These are phyloP conservation scores for Leccinellum luteum DNA, from an alignment of 768 basidiomycete species.

Conservation along the genomic window DNA sequence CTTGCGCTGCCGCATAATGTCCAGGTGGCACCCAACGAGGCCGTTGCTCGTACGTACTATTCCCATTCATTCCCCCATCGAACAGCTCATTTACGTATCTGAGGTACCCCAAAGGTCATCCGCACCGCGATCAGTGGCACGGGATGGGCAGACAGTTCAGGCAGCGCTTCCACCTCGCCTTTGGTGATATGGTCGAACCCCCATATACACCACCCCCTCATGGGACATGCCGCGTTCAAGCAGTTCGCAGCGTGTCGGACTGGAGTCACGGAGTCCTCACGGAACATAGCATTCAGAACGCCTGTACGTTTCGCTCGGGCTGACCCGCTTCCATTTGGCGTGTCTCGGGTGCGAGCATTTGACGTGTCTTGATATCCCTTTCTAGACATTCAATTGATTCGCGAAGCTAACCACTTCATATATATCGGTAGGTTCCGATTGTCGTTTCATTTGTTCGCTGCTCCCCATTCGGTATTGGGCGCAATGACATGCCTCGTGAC, in stretches of 20 bases:
- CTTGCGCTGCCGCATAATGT: constrained; percentile 80
- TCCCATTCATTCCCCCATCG: neutral
- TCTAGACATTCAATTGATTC: constrained; percentile 74
- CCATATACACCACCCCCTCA: constrained; percentile 43
- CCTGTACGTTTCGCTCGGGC: constrained; percentile 54
- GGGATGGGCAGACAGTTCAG: constrained; percentile 56
- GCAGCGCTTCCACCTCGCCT: constrained; percentile 59
- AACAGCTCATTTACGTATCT: neutral
- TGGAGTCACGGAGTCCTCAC: constrained; percentile 93
- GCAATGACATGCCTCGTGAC: constrained; percentile 12
- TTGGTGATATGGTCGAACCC: constrained; percentile 38
- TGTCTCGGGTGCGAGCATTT: neutral
- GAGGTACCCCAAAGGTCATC: constrained; percentile 62
- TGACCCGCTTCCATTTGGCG: neutral
- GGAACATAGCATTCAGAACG: constrained; percentile 91
- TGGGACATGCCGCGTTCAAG: constrained; percentile 71
- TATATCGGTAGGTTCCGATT: constrained; percentile 75
- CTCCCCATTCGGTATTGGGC: constrained; percentile 5
- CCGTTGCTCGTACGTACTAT: constrained; percentile 51
- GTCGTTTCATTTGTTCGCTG: neutral
- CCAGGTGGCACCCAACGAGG: constrained; percentile 58
- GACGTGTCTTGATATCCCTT: neutral
- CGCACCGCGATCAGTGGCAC: constrained; percentile 62
- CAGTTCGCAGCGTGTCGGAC: constrained; percentile 80
- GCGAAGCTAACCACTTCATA: constrained; percentile 82